Evolutionary conservation across 805 yeast genomes (phyloP).

Genomic region (Metschnikowia gelsemii): DNA sequence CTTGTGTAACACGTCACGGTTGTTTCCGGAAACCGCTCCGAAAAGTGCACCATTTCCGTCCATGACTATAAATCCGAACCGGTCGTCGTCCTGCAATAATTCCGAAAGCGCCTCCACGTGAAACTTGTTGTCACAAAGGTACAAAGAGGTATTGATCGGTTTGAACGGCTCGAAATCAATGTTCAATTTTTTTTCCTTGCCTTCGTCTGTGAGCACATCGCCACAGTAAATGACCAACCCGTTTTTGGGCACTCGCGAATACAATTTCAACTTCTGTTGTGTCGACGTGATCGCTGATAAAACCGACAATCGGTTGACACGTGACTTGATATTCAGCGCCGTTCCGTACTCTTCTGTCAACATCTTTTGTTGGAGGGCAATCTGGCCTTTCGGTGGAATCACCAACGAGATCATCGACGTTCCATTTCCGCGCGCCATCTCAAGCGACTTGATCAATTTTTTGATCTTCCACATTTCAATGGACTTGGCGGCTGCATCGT

Average conservation of each 20-base stretch:
- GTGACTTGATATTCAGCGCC: slow-evolving; percentile 95
- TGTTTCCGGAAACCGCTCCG: slow-evolving; percentile 94
- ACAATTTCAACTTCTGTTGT: slow-evolving; percentile 91
- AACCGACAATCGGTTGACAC: slow-evolving; percentile 95
- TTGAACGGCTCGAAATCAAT: slow-evolving; percentile 98
- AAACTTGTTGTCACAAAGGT: slow-evolving; percentile 96
- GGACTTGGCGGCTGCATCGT: slow-evolving; percentile 74
- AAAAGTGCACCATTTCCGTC: slow-evolving; percentile 98
- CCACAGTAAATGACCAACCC: slow-evolving; percentile 98
- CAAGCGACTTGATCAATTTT: slow-evolving; percentile 83
- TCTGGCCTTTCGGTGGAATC: slow-evolving; percentile 94
- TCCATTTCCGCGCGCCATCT: slow-evolving; percentile 96
- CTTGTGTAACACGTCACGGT: slow-evolving; percentile 93
- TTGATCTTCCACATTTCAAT: slow-evolving; percentile 99
- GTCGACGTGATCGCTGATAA: slow-evolving; percentile 97
- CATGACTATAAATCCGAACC: slow-evolving; percentile 97
- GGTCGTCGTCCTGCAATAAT: slow-evolving; percentile 90
- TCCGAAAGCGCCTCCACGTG: slow-evolving; percentile 97
- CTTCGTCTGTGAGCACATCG: slow-evolving; percentile 95
- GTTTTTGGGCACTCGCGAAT: slow-evolving; percentile 86
- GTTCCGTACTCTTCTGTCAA: slow-evolving; percentile 98
- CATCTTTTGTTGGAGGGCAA: slow-evolving; percentile 83
- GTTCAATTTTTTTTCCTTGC: slow-evolving; percentile 94
- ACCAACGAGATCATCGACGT: slow-evolving; percentile 97
- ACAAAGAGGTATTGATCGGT: slow-evolving; percentile 94